Percentiles rank a stretch among this genome's conserved stretches.
Conservation (phyloP, 2,329 filamentous ascomycete species). For the Juglanconis juglandina region DNA sequence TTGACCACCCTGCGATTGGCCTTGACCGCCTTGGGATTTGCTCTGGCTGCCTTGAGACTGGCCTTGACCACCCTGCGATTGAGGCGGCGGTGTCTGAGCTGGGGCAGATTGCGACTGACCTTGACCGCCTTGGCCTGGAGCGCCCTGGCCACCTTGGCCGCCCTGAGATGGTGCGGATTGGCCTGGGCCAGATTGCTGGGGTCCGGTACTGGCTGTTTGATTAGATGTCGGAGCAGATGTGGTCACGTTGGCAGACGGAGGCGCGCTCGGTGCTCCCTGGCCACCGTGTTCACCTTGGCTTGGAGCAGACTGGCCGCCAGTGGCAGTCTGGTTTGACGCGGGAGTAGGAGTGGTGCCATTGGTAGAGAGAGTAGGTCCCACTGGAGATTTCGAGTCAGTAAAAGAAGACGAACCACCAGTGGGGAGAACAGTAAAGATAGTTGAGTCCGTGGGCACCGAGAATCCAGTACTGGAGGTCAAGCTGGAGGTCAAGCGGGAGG, state of each 20-base stretch:
- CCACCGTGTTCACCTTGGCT: background rate
- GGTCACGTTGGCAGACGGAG: slow-evolving; percentile 4
- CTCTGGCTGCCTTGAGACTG: slow-evolving; percentile 1
- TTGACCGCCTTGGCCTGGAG: slow-evolving; percentile 1
- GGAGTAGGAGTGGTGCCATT: slow-evolving; percentile 11
- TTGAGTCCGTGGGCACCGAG: slow-evolving; percentile 10
- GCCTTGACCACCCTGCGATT: background rate
- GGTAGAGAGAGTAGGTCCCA: slow-evolving; percentile 5
- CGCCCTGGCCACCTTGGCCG: slow-evolving; percentile 7
- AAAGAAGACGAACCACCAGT: background rate
- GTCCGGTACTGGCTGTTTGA: background rate
- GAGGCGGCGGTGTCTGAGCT: background rate
- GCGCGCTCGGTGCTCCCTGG: background rate
- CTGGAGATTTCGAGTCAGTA: slow-evolving; percentile 5
- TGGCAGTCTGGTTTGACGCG: slow-evolving; percentile 6
- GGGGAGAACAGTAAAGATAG: slow-evolving; percentile 6
- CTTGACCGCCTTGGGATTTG: background rate
- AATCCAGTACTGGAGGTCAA: background rate
- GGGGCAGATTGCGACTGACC: slow-evolving; percentile 5
- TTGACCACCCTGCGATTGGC: background rate
- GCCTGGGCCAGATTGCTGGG: background rate
- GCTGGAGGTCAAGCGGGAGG: background rate
- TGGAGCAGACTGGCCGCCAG: background rate
- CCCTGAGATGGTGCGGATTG: background rate
- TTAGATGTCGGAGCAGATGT: slow-evolving; percentile 7